Conservation (phyloP, 306 rosid genomes). For the Cucurbita ficifolia region DNA sequence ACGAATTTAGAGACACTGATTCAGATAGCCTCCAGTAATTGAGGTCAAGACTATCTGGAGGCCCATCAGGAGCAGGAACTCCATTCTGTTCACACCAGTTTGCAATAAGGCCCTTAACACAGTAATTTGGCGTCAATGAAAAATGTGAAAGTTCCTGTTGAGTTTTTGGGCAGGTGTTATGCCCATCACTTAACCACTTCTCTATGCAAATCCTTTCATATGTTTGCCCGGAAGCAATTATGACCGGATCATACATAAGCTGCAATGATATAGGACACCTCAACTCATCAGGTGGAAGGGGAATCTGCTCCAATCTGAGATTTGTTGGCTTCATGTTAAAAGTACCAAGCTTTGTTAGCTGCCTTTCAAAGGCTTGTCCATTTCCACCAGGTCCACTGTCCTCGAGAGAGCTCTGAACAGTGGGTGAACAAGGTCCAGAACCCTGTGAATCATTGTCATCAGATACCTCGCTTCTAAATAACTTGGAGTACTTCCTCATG, state of each 20-base stretch:
- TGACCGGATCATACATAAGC: slow-evolving; percentile 92
- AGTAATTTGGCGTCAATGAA: slow-evolving; percentile 75
- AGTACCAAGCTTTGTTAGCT: slow-evolving; percentile 57
- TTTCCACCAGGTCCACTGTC: slow-evolving; percentile 37
- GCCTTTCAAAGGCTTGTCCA: slow-evolving; percentile 67
- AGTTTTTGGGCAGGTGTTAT: slow-evolving; percentile 85
- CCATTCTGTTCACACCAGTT: slow-evolving; percentile 96
- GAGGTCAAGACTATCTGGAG: slow-evolving; percentile 84
- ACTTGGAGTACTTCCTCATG: slow-evolving; percentile 89
- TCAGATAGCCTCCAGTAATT: slow-evolving; percentile 88
- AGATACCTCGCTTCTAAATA: slow-evolving; percentile 78
- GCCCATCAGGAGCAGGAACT: slow-evolving; percentile 67
- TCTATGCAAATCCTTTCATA: slow-evolving; percentile 87
- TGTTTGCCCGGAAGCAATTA: slow-evolving; percentile 92
- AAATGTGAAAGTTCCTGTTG: slow-evolving; percentile 73
- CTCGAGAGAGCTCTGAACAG: slow-evolving; percentile 55
- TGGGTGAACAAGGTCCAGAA: slow-evolving; percentile 93
- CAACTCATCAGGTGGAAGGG: slow-evolving; percentile 81
- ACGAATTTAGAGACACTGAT: slow-evolving; percentile 55
- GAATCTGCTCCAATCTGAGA: slow-evolving; percentile 46
- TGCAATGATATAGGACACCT: slow-evolving; percentile 94
- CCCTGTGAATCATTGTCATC: slow-evolving; percentile 97
- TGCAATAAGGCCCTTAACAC: slow-evolving; percentile 87
- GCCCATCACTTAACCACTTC: slow-evolving; percentile 92
- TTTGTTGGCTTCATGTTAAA: slow-evolving; percentile 47